Evolutionary conservation across 352 stramenopile genomes (phyloP).

Genomic region (Halophytophthora batemanensis): DNA sequence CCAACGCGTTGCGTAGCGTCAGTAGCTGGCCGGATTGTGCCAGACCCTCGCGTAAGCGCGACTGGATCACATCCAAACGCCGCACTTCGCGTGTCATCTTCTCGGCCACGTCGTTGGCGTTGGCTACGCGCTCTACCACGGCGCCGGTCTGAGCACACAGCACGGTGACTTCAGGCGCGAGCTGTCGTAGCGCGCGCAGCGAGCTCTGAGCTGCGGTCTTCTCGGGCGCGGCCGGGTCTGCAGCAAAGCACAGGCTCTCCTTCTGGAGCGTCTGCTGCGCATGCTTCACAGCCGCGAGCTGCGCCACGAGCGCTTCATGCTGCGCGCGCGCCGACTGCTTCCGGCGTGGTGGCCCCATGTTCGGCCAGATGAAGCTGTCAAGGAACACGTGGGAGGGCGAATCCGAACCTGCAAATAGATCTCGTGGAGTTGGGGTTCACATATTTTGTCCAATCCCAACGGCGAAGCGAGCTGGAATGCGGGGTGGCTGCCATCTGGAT

Average conservation of each 20-base stretch:
- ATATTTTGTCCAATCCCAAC: no score
- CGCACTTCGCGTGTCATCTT: slow-evolving; percentile 88
- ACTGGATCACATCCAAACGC: slow-evolving; percentile 78
- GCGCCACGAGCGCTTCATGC: slow-evolving; percentile 60
- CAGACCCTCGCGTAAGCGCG: slow-evolving; percentile 56
- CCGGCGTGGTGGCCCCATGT: slow-evolving; percentile 22
- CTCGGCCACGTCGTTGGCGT: slow-evolving; percentile 86
- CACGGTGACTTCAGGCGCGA: slow-evolving; percentile 67
- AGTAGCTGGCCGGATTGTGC: slow-evolving; percentile 70
- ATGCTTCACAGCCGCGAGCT: slow-evolving; percentile 41
- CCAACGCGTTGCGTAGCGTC: slow-evolving; percentile 73
- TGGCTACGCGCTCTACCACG: slow-evolving; percentile 80
- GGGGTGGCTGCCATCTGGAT: no score
- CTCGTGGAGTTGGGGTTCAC: slow-evolving; percentile 1
- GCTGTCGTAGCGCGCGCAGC: slow-evolving; percentile 48
- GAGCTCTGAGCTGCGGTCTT: slow-evolving; percentile 49
- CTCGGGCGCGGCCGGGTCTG: slow-evolving; percentile 35
- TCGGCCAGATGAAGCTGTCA: not conserved
- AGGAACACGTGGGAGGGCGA: slow-evolving; percentile 4
- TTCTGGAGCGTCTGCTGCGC: slow-evolving; percentile 37
- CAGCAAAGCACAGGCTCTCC: slow-evolving; percentile 39
- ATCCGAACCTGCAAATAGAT: not conserved
- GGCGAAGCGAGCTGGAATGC: no score
- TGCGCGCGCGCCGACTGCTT: slow-evolving; percentile 32
- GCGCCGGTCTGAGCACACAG: slow-evolving; percentile 74